phyloP scores from a whole-genome alignment of 345 rosid species.

The Salix dunnii region DNA sequence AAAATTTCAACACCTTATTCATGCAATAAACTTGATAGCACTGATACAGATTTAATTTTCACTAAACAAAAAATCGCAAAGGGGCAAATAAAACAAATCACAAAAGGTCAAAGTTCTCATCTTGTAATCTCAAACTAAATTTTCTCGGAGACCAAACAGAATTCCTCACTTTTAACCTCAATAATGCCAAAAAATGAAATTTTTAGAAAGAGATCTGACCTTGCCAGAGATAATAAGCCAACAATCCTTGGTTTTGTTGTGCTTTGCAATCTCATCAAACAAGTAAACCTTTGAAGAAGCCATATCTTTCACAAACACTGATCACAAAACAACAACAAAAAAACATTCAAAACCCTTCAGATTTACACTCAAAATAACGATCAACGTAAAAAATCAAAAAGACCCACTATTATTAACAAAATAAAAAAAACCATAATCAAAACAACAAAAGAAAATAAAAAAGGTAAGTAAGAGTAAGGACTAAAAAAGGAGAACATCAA shows the following conservation, averaged over 20 bases:
- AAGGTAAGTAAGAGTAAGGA: not conserved
- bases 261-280: slow-evolving; percentile 74
- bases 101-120: not conserved
- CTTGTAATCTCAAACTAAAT: not conserved
- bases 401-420: not conserved
- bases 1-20: not conserved
- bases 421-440: not conserved
- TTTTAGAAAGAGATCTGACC: slow-evolving; percentile 48
- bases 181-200: not conserved
- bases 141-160: slow-evolving; percentile 11
- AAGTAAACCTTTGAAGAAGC: slow-evolving; percentile 53
- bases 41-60: not conserved
- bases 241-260: slow-evolving; percentile 83
- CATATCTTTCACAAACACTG: slow-evolving; percentile 41
- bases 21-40: not conserved
- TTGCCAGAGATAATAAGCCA: slow-evolving; percentile 88
- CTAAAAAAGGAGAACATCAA: not conserved
- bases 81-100: not conserved
- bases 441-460: not conserved
- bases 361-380: not conserved
- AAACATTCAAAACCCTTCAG: not conserved
- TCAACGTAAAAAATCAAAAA: not conserved
- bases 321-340: slow-evolving; percentile 15
- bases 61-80: not conserved
- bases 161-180: not conserved